These are phyloP conservation scores for Symmetrospora coprosmae DNA, from an alignment of 768 basidiomycete species.

Conservation along the genomic window DNA sequence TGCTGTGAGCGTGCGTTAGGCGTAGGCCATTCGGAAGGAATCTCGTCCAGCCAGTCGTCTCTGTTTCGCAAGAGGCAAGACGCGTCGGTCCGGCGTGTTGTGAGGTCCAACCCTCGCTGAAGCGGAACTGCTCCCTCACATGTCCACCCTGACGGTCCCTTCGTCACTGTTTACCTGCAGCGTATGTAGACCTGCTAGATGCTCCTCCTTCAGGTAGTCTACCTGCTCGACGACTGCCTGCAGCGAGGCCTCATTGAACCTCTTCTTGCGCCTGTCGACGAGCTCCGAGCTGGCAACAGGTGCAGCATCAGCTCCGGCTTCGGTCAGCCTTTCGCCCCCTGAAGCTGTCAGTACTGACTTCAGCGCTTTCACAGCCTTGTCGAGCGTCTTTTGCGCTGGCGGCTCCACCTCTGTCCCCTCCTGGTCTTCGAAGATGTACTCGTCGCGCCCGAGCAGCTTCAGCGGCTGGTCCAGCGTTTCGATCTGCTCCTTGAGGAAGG, in stretches of 20 bases:
- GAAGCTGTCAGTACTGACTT: not conserved
- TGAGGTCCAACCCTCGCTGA: not conserved
- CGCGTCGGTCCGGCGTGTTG: not conserved
- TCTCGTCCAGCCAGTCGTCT: slow-evolving; percentile 13
- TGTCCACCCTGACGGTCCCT: not conserved
- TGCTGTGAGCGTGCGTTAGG: not conserved
- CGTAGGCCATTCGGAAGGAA: slow-evolving; percentile 1
- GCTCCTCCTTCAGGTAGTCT: not conserved
- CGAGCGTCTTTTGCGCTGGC: not conserved
- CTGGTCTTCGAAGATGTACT: not conserved
- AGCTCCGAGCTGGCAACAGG: not conserved
- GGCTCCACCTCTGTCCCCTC: not conserved
- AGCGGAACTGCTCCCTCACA: not conserved
- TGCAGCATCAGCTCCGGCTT: not conserved
- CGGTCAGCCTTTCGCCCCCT: too few species aligned
- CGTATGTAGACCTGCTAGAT: not conserved
- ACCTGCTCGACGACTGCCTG: slow-evolving; percentile 9
- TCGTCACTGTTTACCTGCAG: not conserved
- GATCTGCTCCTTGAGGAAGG: slow-evolving; percentile 12
- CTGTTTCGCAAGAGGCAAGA: not conserved
- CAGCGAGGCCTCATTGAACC: not conserved
- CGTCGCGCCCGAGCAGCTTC: not conserved
- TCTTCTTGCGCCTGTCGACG: not conserved
- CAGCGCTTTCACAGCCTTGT: not conserved
- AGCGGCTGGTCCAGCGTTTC: not conserved